These are phyloP conservation scores for Termitomyces heimii DNA, from an alignment of 768 basidiomycete species.

Conservation along the genomic window DNA sequence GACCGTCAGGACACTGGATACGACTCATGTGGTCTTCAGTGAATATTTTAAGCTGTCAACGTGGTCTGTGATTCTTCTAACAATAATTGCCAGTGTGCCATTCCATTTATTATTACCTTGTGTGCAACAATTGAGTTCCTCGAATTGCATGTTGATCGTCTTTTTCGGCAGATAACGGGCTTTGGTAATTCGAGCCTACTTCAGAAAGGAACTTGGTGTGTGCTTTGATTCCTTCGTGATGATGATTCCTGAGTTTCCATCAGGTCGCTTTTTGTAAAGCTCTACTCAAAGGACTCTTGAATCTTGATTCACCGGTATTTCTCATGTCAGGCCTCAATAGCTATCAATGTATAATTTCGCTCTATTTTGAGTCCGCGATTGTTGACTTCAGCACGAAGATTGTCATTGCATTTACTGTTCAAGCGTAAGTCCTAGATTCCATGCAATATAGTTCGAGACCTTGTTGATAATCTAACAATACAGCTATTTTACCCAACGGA, in stretches of 20 bases:
- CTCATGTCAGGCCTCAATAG: constrained; percentile 26
- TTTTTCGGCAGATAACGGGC: constrained; percentile 27
- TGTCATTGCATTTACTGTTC: constrained; percentile 34
- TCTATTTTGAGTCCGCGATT: neutral
- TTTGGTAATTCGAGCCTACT: constrained; percentile 25
- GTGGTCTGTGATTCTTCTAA: too few species aligned
- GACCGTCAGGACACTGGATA: constrained; percentile 30
- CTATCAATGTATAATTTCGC: constrained; percentile 25
- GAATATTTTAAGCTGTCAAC: constrained; percentile 9
- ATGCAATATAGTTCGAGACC: neutral
- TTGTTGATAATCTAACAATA: neutral
- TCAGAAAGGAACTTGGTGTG: constrained; percentile 33
- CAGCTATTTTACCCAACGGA: constrained; percentile 36
- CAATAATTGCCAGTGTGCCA: constrained; percentile 29
- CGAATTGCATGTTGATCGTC: neutral
- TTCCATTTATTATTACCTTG: constrained; percentile 36
- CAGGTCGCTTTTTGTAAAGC: constrained; percentile 32
- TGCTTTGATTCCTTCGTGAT: neutral
- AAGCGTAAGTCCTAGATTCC: constrained; percentile 24
- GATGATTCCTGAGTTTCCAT: neutral
- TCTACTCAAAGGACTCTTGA: neutral
- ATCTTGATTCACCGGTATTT: neutral
- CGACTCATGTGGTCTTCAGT: constrained; percentile 35
- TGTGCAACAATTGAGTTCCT: constrained; percentile 13
- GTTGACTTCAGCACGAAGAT: constrained; percentile 20